Base-by-base conservation (phyloP, 2,329 filamentous ascomycete genomes). In the Xylaria sp. region DNA sequence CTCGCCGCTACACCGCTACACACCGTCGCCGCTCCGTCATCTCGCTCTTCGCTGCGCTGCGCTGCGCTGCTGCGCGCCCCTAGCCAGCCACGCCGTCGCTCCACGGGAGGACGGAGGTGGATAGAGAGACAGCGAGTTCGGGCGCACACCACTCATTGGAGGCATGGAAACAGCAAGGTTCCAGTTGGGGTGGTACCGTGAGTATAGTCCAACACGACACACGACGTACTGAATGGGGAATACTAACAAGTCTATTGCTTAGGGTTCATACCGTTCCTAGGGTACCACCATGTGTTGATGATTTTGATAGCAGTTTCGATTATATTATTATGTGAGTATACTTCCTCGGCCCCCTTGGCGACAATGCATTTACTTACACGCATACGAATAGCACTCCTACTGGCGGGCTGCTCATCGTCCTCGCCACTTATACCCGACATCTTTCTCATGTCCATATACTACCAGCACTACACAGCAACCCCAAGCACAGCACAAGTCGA, bases 391-490 rank as follows among this genome's bases (percentile, higher is more conserved):
- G 94, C 96, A 75, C 88, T 99, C 72, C 84, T 99, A 76, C 85
- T 99, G 73, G 95, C 96, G 77, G 96, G 96, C 76, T 99, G 96
- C 82, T 98, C 96, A 4, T 98, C 95, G 10, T 97, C 95, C 46
- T 97, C 95, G 60, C 96, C 95, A 2, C 85, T 97, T 63, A 97
- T 99, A 75, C 96, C 96, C 30, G 90, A 91, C 78, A 98, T 99
- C 81, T 99, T 97, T 86, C 89, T 99, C 74, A 93, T 99, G 72
- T 97, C 94, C n/a, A 89, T 99, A 76, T 98, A 97, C 88, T 99
- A 97, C 84, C 85, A 97, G 79, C 85, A 88, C 70, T 97, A 97
- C 82, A 89, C 90, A 23, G 93, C 96, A 3, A 84, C 87, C 32
- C 95, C 95, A 73, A 90, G 93, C 74, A 92, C 93, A 5, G 87